These are phyloP conservation scores for Boletus semigastroideus DNA, from an alignment of 1,284 basidiomycete genomes.

Conservation along the genomic window DNA sequence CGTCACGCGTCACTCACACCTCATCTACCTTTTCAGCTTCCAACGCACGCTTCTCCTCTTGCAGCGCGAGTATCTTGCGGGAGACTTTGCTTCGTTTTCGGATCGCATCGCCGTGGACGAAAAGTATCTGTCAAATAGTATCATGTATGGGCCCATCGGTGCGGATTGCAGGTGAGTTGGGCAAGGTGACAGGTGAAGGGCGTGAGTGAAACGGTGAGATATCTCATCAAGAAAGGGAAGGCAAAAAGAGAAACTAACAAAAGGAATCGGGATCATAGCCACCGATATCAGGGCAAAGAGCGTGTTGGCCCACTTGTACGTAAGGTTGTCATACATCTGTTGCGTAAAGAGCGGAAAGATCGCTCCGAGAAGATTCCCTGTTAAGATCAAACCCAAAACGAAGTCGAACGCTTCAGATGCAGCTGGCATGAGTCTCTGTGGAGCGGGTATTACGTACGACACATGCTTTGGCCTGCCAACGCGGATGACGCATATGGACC, in stretches of 20 bases:
- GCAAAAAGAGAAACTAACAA: conserved; percentile 40
- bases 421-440: background rate
- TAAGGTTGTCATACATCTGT: conserved; percentile 59
- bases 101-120: conserved; percentile 62
- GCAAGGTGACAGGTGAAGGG: no score
- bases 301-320: conserved; percentile 71
- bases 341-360: conserved; percentile 65
- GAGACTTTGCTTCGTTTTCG: conserved; percentile 63
- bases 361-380: conserved; percentile 59
- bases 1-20: conserved; percentile 2
- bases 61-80: conserved; percentile 37
- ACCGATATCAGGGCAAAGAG: conserved; percentile 63
- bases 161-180: no score
- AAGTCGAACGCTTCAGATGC: conserved; percentile 16
- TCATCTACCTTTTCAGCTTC: conserved; percentile 2
- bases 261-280: conserved; percentile 66
- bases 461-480: conserved; percentile 73
- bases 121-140: conserved; percentile 43
- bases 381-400: conserved; percentile 5
- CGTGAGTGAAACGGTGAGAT: no score
- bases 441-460: conserved; percentile 42
- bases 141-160: no score
- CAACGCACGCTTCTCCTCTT: conserved; percentile 1
- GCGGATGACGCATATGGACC: conserved; percentile 77
- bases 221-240: no score